Evolutionary conservation across 345 rosid species (phyloP).

Genomic region (Viola odorata): DNA sequence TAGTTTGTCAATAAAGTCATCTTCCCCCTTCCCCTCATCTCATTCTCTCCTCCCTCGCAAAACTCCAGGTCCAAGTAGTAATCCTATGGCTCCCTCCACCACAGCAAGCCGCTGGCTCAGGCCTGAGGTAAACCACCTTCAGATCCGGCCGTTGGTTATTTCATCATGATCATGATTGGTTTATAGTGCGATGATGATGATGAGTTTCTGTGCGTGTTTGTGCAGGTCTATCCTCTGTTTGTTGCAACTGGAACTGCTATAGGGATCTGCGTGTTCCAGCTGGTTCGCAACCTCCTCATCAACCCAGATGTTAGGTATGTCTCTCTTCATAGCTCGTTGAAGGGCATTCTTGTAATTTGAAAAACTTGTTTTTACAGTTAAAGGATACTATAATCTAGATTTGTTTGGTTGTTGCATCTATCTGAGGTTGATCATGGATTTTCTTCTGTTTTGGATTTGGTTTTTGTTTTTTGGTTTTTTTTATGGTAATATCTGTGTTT

Average conservation of each 20-base stretch:
- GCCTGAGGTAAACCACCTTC: slow-evolving; percentile 51
- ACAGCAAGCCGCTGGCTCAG: slow-evolving; percentile 46
- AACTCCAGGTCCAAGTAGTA: too few species aligned
- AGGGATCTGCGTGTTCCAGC: slow-evolving; percentile 77
- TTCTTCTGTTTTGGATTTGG: too few species aligned
- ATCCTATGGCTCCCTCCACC: background rate
- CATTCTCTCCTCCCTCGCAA: background rate
- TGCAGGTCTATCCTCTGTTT: slow-evolving; percentile 85
- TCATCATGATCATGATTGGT: background rate
- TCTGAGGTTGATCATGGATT: too few species aligned
- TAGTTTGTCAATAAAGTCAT: too few species aligned
- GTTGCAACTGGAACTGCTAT: slow-evolving; percentile 85
- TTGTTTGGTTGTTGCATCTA: too few species aligned
- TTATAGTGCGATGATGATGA: background rate
- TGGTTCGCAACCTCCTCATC: slow-evolving; percentile 78
- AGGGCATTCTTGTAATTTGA: too few species aligned
- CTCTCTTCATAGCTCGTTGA: background rate
- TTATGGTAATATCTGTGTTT: too few species aligned
- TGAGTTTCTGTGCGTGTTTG: background rate
- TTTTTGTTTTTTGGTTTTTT: too few species aligned
- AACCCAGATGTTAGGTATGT: slow-evolving; percentile 95
- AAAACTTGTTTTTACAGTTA: too few species aligned
- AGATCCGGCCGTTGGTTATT: slow-evolving; percentile 5
- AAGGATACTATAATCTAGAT: too few species aligned
- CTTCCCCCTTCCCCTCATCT: background rate